These are phyloP conservation scores for Phytophthora ramorum DNA, from an alignment of 352 stramenopile genomes.

Conservation along the genomic window DNA sequence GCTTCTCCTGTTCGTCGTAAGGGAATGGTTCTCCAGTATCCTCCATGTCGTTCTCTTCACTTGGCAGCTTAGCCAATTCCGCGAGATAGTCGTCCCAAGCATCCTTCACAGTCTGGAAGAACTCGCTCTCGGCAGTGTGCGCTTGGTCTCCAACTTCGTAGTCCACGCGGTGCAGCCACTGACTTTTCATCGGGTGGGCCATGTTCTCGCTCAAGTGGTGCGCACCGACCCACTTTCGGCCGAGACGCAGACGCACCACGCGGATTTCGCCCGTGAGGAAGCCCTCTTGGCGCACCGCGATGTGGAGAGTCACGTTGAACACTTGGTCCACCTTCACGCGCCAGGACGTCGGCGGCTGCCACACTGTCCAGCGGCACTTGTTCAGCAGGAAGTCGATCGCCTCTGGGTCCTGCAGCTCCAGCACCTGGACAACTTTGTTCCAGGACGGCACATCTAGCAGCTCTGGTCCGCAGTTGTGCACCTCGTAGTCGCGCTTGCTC, in stretches of 20 bases:
- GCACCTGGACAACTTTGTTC: slow-evolving; percentile 34
- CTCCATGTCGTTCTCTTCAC: slow-evolving; percentile 47
- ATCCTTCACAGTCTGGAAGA: slow-evolving; percentile 61
- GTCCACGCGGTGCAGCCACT: slow-evolving; percentile 74
- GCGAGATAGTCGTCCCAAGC: slow-evolving; percentile 67
- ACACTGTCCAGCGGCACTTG: slow-evolving; percentile 57
- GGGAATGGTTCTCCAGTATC: slow-evolving; percentile 39
- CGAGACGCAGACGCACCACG: slow-evolving; percentile 59
- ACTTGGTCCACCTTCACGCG: slow-evolving; percentile 72
- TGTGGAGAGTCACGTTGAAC: slow-evolving; percentile 63
- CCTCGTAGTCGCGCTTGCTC: slow-evolving; percentile 58
- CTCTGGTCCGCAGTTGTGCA: slow-evolving; percentile 61
- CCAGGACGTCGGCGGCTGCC: slow-evolving; percentile 69
- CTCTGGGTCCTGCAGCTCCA: slow-evolving; percentile 43
- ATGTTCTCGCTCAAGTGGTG: slow-evolving; percentile 65
- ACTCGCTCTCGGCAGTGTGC: slow-evolving; percentile 48
- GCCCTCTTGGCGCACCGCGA: slow-evolving; percentile 47
- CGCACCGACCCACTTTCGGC: slow-evolving; percentile 70
- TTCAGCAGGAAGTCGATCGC: slow-evolving; percentile 47
- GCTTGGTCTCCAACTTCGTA: slow-evolving; percentile 55
- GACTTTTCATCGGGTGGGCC: slow-evolving; percentile 34
- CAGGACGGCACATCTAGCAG: slow-evolving; percentile 55
- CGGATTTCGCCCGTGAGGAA: slow-evolving; percentile 66
- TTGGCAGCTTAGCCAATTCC: slow-evolving; percentile 56
- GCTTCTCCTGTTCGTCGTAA: slow-evolving; percentile 64